These are phyloP conservation scores for Calophaca sinica DNA, from an alignment of 306 rosid genomes.

Conservation along the genomic window DNA sequence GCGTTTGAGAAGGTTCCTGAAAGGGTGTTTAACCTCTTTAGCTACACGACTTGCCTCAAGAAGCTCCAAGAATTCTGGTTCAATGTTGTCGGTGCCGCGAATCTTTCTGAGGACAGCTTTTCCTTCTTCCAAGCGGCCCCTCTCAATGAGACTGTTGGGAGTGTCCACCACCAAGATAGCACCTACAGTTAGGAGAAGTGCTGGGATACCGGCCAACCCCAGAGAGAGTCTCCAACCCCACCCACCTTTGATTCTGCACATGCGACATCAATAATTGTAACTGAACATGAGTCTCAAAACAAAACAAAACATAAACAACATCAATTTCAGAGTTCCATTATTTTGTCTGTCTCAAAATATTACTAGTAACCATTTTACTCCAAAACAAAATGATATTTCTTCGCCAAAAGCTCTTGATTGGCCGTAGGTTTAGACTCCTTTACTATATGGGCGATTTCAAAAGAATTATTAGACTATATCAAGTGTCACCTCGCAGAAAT, in stretches of 20 bases:
- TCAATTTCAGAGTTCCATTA: too few relatives aligned
- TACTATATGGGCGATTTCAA: too few relatives aligned
- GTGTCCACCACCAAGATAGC: slow-evolving; percentile 85
- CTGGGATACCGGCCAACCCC: slow-evolving; percentile 90
- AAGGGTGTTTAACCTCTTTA: slow-evolving; percentile 76
- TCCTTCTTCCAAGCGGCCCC: slow-evolving; percentile 84
- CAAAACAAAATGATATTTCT: too few relatives aligned
- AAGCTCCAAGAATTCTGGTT: slow-evolving; percentile 79
- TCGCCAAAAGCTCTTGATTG: too few relatives aligned
- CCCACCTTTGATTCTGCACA: slow-evolving; percentile 73
- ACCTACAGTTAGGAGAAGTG: slow-evolving; percentile 73
- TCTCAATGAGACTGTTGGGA: slow-evolving; percentile 89
- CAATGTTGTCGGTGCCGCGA: slow-evolving; percentile 77
- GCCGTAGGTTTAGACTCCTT: too few relatives aligned
- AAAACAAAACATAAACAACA: too few relatives aligned
- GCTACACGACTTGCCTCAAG: slow-evolving; percentile 87
- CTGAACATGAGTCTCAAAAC: too few relatives aligned
- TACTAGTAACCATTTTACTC: too few relatives aligned
- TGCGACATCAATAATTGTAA: not conserved
- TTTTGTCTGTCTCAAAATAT: too few relatives aligned
- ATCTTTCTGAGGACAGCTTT: slow-evolving; percentile 72
- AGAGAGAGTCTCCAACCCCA: slow-evolving; percentile 99
- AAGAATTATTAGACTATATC: too few relatives aligned
- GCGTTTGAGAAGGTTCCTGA: slow-evolving; percentile 75
- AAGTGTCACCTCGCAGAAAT: too few relatives aligned